Conservation (phyloP, 306 rosid genomes). For the Cucumis sativus region Cucumber_9930_V3 NC_026657.2:30113001-30113500, state of each 20-base stretch:
- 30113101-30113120: constrained; percentile 90
- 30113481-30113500: neutral
- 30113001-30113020: neutral
- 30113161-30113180: constrained; percentile 36
- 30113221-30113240: neutral
- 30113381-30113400: neutral
- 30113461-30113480: neutral
- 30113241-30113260: neutral
- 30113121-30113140: constrained; percentile 92
- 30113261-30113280: neutral
- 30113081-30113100: constrained; percentile 71
- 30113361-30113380: neutral
- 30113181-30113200: neutral
- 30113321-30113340: neutral
- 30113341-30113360: neutral
- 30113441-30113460: neutral
- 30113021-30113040: neutral
- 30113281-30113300: neutral
- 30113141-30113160: constrained; percentile 90
- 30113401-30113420: neutral
- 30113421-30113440: neutral
- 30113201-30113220: neutral
- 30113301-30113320: neutral
- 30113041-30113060: constrained; percentile 24
- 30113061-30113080: constrained; percentile 77